Evolutionary conservation across 371 early-diverging fungal genomes (phyloP), one percentile per base, ranked within the genome.

Genomic region (Umbelopsis sp.): DNA sequence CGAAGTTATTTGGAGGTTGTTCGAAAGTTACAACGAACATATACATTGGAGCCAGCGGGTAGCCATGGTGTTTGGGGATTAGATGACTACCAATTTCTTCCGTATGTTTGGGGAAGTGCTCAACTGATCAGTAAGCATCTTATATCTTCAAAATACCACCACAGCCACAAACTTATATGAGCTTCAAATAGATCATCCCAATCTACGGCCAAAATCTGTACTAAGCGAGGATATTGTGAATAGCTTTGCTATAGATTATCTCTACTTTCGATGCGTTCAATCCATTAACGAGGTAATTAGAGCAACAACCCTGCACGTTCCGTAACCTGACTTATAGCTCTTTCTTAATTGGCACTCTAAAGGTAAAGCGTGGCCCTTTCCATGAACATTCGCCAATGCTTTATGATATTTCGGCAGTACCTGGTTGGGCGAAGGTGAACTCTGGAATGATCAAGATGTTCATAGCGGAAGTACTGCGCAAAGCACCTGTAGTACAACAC

Each of bases 11-110:
- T 99, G 45, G 87, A 86, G 25, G 71, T 97, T 20, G 93, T 95
- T 50, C 87, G 97, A 38, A 81, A 85, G 41, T 78, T 99, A 38
- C 98, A 99, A 72, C 74, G 74, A 12, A 89, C 86, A n/a, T 99
- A 97, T 83, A 90, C 90, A 71, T 79, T 99, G 38, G 99, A 99
- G 74, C 99, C 99, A 4, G 99, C 99, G 3, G 99, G 99, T 1
- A 93, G 94, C 67, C 97, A 99, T 79, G 99, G 99, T 29, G 97
- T 97, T 7, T 99, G 99, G 99, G 99, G 99, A 2, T 76, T 99
- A 50, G 99, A 99, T 78, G 99, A 99, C 80, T 96, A 96, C 80
- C 99, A 98, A 69, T 96, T 99, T 70, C 75, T 99, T 68, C 99
- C 99, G 10, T 99, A 95, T 82, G 80, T 95, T 4, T 98, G 96